Base-by-base conservation (phyloP, 768 basidiomycete genomes). In the Podaxis sp. region DNA sequence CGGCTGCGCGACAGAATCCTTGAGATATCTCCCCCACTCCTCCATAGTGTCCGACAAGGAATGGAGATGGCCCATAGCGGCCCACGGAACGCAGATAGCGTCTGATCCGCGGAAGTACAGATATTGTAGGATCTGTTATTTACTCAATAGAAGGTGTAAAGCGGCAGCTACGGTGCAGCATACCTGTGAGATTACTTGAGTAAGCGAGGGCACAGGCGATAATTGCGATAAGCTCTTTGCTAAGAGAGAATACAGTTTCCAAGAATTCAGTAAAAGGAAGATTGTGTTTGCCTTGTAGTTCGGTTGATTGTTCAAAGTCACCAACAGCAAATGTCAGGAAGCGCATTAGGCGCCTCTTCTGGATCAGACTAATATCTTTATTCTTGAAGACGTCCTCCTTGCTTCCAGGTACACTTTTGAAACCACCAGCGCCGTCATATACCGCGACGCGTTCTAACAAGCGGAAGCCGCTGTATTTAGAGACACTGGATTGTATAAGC, bases 321-420 rank as follows among this genome's bases (percentile, higher is more conserved):
- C 86, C 85, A 2, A 84, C 83, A 40, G 91, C 88, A 69, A 93
- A 95, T 67, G 88, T 82, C 51, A 98, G 75, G 68, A 96, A 94
- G 61, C 95, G 91, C 91, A 98, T 98, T 25, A 98, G 77, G 36
- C 91, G 82, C 49, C 96, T 79, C 76, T 98, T 98, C 65, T 96
- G 93, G 36, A 95, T 71, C 11, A 98, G 79, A 6, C 80, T 80
- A 7, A 98, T 83, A 8, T 80, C 80, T 69, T 86, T 87, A 75
- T 85, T 88, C 77, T 91, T 94, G 83, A 98, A 98, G 2, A 98
- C 83, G 63, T 93, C 91, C 73, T 95, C 95, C 72, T 97, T 98
- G 76, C 86, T 92, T 36, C 88, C 88, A 1, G 96, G 96, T 0
- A 98, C 96, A 55, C 74, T 81, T 67, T 84, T 84, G 57, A 85